Percentiles rank a stretch among this genome's conserved stretches.
These are phyloP conservation scores for Stemphylium lycopersici DNA, from an alignment of 2,329 filamentous ascomycete species.

Conservation along the genomic window DNA sequence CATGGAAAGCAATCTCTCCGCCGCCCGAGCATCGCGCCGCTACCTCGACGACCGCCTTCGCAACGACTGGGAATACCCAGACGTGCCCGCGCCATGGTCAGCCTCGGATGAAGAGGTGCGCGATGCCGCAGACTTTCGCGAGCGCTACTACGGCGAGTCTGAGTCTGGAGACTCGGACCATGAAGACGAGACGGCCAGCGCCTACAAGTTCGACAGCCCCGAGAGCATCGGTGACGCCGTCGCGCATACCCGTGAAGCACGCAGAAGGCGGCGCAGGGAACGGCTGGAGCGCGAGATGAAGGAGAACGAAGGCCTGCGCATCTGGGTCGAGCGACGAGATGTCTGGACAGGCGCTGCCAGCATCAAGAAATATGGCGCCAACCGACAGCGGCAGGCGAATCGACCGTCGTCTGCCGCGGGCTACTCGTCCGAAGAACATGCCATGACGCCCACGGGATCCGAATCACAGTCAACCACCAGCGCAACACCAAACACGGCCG, in stretches of 20 bases:
- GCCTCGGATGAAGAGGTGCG: constrained; percentile 45
- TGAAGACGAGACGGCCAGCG: constrained; percentile 36
- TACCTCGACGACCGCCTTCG: constrained; percentile 52
- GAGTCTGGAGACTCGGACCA: constrained; percentile 28
- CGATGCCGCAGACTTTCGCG: constrained; percentile 47
- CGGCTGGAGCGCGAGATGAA: constrained; percentile 52
- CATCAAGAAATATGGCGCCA: constrained; percentile 51
- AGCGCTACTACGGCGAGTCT: constrained; percentile 52
- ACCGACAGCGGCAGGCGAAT: constrained; percentile 6
- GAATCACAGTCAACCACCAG: constrained; percentile 11
- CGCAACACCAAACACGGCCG: constrained; percentile 20
- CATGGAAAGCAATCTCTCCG: constrained; percentile 51
- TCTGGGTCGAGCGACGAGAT: constrained; percentile 77
- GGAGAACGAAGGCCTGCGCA: constrained; percentile 84
- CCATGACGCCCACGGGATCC: constrained; percentile 9
- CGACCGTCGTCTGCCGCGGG: constrained; percentile 9
- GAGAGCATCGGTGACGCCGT: constrained; percentile 52
- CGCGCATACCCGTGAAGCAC: constrained; percentile 31
- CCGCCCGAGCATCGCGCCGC: constrained; percentile 50
- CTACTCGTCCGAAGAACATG: constrained; percentile 14
- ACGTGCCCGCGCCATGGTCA: constrained; percentile 37
- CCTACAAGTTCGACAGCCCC: constrained; percentile 54
- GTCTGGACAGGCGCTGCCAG: constrained; percentile 78
- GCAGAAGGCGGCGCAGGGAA: constrained; percentile 48
- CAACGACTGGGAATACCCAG: constrained; percentile 55